A percentile compares a stretch with the other conserved stretches of the same genome.
phyloP scores from a whole-genome alignment of 495 filamentous ascomycete species.

The Daldinia childiae region DNA sequence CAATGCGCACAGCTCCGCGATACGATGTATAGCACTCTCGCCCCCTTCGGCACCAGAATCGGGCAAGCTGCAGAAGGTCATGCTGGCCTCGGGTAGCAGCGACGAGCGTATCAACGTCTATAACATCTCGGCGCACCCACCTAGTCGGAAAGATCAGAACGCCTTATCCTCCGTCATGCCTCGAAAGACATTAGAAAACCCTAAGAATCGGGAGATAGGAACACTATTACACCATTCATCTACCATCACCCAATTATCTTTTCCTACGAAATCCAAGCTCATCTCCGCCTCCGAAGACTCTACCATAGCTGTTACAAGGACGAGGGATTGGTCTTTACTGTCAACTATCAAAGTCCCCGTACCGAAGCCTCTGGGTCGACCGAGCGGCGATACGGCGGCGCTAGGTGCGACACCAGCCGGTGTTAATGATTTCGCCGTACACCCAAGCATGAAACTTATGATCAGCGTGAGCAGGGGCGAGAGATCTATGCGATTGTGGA shows the following conservation, averaged over 20 bases:
- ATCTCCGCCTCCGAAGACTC: conserved; percentile 86
- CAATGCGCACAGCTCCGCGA: conserved; percentile 87
- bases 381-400: conserved; percentile 88
- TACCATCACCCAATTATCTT: conserved; percentile 78
- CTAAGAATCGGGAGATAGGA: conserved; percentile 87
- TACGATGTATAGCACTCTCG: conserved; percentile 89
- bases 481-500: conserved; percentile 92
- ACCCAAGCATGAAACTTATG: conserved; percentile 96
- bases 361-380: conserved; percentile 82
- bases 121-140: conserved; percentile 79
- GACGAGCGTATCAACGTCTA: conserved; percentile 97
- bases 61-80: conserved; percentile 71
- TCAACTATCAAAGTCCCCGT: conserved; percentile 91
- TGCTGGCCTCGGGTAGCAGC: conserved; percentile 87
- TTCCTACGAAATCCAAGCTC: conserved; percentile 88
- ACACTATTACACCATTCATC: conserved; percentile 85
- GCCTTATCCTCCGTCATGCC: conserved; percentile 68
- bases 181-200: conserved; percentile 79
- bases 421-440: conserved; percentile 93
- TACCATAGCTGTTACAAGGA: conserved; percentile 83
- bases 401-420: conserved; percentile 86
- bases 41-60: conserved; percentile 71
- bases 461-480: conserved; percentile 89
- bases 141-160: conserved; percentile 58
- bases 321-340: conserved; percentile 87